A percentile compares a stretch with the other conserved stretches of the same genome.
These are phyloP conservation scores for Musa troglodytarum DNA, from an alignment of 176 grass and related monocot genomes.

Conservation along the genomic window DNA sequence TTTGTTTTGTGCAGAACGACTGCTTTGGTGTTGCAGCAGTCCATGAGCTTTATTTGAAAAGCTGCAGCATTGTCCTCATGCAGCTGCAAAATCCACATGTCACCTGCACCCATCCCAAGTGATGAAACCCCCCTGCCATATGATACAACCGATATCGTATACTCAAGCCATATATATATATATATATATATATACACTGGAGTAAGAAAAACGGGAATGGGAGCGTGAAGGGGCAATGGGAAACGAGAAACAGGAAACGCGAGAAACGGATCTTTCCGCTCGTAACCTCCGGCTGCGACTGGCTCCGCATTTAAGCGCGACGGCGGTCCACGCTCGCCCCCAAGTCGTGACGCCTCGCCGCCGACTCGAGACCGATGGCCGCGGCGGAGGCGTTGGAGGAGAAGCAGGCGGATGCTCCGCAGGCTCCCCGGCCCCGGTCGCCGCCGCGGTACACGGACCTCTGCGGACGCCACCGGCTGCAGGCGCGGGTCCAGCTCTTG, in stretches of 20 bases:
- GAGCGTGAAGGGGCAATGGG: neutral
- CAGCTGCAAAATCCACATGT: no score
- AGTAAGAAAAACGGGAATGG: no score
- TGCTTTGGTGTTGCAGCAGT: no score
- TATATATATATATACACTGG: no score
- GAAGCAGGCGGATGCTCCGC: neutral
- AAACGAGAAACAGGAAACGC: neutral
- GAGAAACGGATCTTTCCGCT: neutral
- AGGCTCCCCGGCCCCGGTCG: constrained; percentile 20
- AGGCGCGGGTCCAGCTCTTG: constrained; percentile 11
- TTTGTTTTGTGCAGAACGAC: no score
- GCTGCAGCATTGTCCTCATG: no score
- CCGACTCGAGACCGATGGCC: neutral
- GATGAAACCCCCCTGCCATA: no score
- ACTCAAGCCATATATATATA: no score
- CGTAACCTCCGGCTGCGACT: neutral
- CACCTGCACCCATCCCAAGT: no score
- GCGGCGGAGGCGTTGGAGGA: neutral
- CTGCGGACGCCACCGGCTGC: constrained; percentile 27
- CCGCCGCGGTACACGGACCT: constrained; percentile 28
- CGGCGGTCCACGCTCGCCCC: neutral
- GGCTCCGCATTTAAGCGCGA: neutral
- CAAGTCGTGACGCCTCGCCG: neutral
- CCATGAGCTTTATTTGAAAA: no score
- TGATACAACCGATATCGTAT: no score